Percentiles rank a stretch among this genome's conserved stretches.
Conservation (phyloP, 2,329 filamentous ascomycete species). For the Ciborinia camelliae region DNA sequence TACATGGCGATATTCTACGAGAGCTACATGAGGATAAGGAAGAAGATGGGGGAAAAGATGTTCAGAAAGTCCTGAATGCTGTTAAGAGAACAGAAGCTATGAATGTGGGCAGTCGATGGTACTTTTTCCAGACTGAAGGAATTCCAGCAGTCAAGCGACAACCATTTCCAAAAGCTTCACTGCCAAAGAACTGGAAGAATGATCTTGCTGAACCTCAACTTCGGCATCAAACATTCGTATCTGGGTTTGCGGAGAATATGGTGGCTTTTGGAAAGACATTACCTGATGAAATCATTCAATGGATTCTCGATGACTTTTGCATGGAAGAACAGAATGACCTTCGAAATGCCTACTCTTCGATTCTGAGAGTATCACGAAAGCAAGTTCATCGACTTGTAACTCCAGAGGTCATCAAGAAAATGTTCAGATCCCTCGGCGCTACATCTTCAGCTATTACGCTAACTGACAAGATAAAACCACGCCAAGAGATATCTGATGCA, state of each 20-base stretch:
- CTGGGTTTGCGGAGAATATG: conserved; percentile 58
- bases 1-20: conserved; percentile 12
- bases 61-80: conserved; percentile 50
- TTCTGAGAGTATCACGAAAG: conserved; percentile 46
- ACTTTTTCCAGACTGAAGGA: conserved; percentile 49
- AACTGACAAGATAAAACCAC: conserved; percentile 26
- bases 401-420: conserved; percentile 44
- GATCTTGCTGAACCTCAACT: conserved; percentile 46
- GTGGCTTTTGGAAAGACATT: conserved; percentile 45
- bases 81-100: conserved; percentile 59
- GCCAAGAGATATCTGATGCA: conserved; percentile 22
- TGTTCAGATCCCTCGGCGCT: conserved; percentile 60
- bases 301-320: conserved; percentile 61
- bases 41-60: conserved; percentile 40
- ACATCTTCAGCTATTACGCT: conserved; percentile 44
- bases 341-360: conserved; percentile 56
- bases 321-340: conserved; percentile 54
- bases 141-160: conserved; percentile 22
- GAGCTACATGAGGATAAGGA: conserved; percentile 30
- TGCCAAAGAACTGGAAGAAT: conserved; percentile 28
- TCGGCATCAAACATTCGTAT: conserved; percentile 58
- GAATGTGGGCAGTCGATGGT: conserved; percentile 50
- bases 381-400: conserved; percentile 47
- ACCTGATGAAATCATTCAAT: conserved; percentile 62
- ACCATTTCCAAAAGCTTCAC: conserved; percentile 29